These are phyloP conservation scores for Ophiosphaerella korrae DNA, from an alignment of 2,329 filamentous ascomycete species.

Conservation along the genomic window DNA sequence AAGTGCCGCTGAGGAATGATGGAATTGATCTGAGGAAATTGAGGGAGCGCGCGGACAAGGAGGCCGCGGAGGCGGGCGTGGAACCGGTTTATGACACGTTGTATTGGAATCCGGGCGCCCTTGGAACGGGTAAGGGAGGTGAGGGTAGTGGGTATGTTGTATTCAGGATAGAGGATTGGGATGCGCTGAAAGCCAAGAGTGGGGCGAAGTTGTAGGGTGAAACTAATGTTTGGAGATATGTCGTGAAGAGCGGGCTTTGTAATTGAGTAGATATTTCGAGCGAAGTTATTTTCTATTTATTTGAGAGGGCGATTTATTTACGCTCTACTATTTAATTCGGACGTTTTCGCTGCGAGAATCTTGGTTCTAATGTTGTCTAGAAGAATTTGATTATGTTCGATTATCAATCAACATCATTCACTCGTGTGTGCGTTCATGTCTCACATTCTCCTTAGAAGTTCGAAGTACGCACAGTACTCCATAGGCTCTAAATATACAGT, in stretches of 20 bases:
- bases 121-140: conserved; percentile 39
- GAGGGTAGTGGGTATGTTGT: conserved; percentile 59
- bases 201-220: conserved; percentile 22
- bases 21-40: conserved; percentile 64
- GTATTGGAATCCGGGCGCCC: conserved; percentile 53
- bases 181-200: conserved; percentile 50
- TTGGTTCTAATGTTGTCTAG: no score
- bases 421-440: no score
- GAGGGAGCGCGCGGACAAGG: conserved; percentile 45
- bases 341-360: no score
- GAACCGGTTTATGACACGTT: conserved; percentile 51
- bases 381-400: no score
- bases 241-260: neutral
- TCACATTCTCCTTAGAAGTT: no score
- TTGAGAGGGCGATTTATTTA: no score
- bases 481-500: no score
- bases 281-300: neutral
- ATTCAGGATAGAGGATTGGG: conserved; percentile 66
- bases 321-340: no score
- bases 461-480: no score
- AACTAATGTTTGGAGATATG: neutral
- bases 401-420: no score
- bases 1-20: conserved; percentile 70
- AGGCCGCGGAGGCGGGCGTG: conserved; percentile 44
- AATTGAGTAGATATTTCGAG: neutral